Conservation (phyloP, 768 basidiomycete genomes). For the Suillus decipiens region DNA sequence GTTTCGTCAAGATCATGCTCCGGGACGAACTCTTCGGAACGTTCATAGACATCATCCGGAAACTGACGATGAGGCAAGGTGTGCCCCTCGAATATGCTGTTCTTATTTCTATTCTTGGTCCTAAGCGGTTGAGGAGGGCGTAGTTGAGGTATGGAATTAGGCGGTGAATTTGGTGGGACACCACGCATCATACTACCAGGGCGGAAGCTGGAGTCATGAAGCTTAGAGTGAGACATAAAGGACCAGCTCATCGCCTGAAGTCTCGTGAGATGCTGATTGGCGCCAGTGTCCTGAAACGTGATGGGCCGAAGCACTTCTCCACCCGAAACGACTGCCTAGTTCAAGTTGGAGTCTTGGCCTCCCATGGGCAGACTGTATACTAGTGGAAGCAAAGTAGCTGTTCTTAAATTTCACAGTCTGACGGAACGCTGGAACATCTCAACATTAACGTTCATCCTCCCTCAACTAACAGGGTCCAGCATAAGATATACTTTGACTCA, state of each 20-base stretch:
- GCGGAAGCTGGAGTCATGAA: conserved; percentile 26
- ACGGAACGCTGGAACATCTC: neutral
- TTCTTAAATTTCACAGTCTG: neutral
- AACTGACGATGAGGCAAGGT: conserved; percentile 91
- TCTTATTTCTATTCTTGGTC: conserved; percentile 29
- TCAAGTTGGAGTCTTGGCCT: conserved; percentile 38
- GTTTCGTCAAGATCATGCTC: conserved; percentile 95
- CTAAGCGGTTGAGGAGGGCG: conserved; percentile 24
- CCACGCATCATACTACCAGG: conserved; percentile 15
- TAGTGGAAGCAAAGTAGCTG: neutral
- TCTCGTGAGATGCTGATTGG: conserved; percentile 5
- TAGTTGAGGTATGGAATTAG: conserved; percentile 17
- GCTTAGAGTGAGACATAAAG: conserved; percentile 30
- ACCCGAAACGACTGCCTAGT: neutral
- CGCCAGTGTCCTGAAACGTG: conserved; percentile 58
- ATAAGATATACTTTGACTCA: neutral
- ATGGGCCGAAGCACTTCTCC: neutral
- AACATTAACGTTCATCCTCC: neutral
- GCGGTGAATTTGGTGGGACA: conserved; percentile 20
- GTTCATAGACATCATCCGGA: conserved; percentile 90
- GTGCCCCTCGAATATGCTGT: conserved; percentile 66
- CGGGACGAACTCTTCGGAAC: conserved; percentile 93
- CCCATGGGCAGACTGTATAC: neutral
- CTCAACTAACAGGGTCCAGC: neutral
- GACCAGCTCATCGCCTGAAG: neutral